These are phyloP conservation scores for Jackrogersella multiformis DNA, from an alignment of 495 filamentous ascomycete species.

Conservation along the genomic window DNA sequence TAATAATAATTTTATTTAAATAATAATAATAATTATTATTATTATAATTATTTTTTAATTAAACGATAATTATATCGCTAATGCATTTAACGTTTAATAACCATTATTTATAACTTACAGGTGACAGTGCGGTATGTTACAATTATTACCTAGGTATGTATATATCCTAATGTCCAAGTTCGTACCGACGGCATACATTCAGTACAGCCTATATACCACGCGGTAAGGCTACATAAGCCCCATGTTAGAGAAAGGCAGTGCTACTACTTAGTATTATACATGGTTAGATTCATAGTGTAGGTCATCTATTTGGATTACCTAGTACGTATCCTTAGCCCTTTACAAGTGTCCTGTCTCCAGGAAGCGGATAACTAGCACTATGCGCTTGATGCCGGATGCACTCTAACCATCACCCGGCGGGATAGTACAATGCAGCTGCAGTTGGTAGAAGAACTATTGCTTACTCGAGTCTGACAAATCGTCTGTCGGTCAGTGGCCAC, in stretches of 20 bases:
- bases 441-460: not conserved
- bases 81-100: no score
- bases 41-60: no score
- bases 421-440: not conserved
- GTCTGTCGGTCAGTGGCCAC: not conserved
- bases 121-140: no score
- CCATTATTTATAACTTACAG: no score
- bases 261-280: not conserved
- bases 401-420: not conserved
- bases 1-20: no score
- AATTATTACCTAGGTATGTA: no score
- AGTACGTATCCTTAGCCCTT: not conserved
- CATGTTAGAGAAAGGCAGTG: no score
- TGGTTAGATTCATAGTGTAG: not conserved
- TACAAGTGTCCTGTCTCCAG: not conserved
- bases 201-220: not conserved
- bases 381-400: not conserved
- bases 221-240: no score
- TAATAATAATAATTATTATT: no score
- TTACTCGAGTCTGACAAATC: not conserved
- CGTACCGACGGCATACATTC: no score
- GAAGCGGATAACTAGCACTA: not conserved
- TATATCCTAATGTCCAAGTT: no score
- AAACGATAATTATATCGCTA: no score
- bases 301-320: not conserved